Conservation (phyloP, 768 basidiomycete species). For the Paxillus involutus region DNA sequence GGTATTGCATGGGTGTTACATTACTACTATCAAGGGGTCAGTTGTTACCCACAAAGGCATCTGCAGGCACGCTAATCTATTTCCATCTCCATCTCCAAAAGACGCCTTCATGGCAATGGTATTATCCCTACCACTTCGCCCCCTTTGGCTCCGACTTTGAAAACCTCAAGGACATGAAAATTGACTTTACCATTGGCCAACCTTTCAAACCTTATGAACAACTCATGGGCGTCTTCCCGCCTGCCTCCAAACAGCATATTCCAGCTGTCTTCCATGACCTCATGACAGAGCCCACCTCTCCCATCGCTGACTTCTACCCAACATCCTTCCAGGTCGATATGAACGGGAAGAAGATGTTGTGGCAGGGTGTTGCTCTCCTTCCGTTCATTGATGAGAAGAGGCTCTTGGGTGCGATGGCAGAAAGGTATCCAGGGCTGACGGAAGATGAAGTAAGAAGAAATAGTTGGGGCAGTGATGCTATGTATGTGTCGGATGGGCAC, state of each 20-base stretch:
- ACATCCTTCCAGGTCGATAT: constrained; percentile 92
- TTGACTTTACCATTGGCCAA: constrained; percentile 74
- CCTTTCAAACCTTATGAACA: constrained; percentile 99
- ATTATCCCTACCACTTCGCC: constrained; percentile 97
- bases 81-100: constrained; percentile 25
- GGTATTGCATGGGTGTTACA: constrained; percentile 94
- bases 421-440: constrained; percentile 60
- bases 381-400: constrained; percentile 92
- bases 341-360: constrained; percentile 99
- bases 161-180: constrained; percentile 73
- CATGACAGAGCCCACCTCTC: constrained; percentile 85
- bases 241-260: constrained; percentile 83
- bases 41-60: constrained; percentile 20
- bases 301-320: constrained; percentile 97
- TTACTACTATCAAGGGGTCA: constrained; percentile 98
- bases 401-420: constrained; percentile 80
- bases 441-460: constrained; percentile 87
- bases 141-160: constrained; percentile 96
- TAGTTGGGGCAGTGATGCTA: constrained; percentile 75
- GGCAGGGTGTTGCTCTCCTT: constrained; percentile 96
- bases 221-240: constrained; percentile 97
- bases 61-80: constrained; percentile 16
- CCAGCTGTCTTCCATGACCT: constrained; percentile 82
- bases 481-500: constrained; percentile 85
- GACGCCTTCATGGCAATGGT: constrained; percentile 99